Evolutionary conservation across 768 basidiomycete species (phyloP).

Genomic region (Tylopilus sp.): DNA sequence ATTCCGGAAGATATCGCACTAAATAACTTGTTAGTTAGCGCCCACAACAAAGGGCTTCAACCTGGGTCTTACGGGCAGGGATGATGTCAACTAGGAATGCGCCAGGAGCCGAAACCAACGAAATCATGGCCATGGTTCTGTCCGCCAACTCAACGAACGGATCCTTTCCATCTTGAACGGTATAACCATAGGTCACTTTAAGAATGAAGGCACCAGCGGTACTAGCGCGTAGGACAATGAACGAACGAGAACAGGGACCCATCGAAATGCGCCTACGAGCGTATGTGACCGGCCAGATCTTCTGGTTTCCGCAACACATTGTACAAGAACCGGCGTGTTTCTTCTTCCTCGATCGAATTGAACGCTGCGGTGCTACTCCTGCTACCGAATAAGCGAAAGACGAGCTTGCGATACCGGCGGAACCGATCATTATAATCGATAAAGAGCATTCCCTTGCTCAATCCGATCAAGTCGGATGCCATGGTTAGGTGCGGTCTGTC

Average conservation of each 20-base stretch:
- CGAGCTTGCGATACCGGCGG: constrained; percentile 14
- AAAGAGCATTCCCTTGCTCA: constrained; percentile 4
- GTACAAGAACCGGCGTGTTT: constrained; percentile 16
- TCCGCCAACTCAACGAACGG: constrained; percentile 33
- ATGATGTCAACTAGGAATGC: constrained; percentile 22
- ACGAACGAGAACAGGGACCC: background rate
- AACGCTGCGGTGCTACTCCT: constrained; percentile 6
- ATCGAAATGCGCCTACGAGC: constrained; percentile 11
- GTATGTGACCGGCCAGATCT: constrained; percentile 23
- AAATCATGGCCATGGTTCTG: constrained; percentile 18
- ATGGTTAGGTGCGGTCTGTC: constrained; percentile 16
- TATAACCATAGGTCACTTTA: constrained; percentile 43
- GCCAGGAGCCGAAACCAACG: constrained; percentile 1
- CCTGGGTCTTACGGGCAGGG: constrained; percentile 13
- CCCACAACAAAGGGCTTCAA: too few relatives aligned
- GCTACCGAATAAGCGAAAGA: constrained; percentile 9
- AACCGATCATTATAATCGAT: constrained; percentile 4
- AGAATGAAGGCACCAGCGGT: too few relatives aligned
- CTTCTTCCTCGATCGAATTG: constrained; percentile 17
- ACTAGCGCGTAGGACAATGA: background rate
- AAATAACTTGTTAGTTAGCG: too few relatives aligned
- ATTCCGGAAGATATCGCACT: constrained; percentile 33
- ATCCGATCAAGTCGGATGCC: constrained; percentile 21
- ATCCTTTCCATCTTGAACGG: constrained; percentile 34
- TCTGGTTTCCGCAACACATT: constrained; percentile 14